Evolutionary conservation across 164 flowering plant genomes (phyloP), one percentile per base, ranked within the genome.

Genomic region (Magnolia officinalis): DNA sequence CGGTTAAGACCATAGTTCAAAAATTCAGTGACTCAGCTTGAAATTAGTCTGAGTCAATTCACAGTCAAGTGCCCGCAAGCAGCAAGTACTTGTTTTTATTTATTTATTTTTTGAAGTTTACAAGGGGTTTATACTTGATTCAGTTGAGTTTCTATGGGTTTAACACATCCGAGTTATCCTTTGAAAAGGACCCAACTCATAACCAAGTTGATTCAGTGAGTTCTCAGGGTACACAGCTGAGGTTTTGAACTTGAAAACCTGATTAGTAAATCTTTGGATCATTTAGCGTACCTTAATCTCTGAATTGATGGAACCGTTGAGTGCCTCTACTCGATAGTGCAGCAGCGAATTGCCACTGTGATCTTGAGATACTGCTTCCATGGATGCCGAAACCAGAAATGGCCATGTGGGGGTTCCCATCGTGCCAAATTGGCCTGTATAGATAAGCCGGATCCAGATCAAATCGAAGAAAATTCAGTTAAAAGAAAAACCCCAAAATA

Each of bases 381-480:
- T 72, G 97, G 97, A 80, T 95, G 95, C 2, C 80, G 82, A 50
- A 90, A 86, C 67, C 74, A 21, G 69, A 95, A 95, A 0, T 78
- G 77, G 2, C 98, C 97, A 78, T 90, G 97, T 19, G 84, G 76
- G 0, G 95, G 95, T 68, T 95, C 97, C 97, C 96, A 92, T 81
- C 87, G 81, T 11, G 97, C 97, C 78, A 89, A 85, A 81, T 90
- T 95, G 9, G 91, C 94, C 97, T 92, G 85, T 67, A 81, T 55
- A 23, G 18, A 29, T 8, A 37, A 37, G 45, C 13, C 9, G 10
- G 18, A 45, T 23, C 13, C 16, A 37, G 6, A 37, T 37, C 45
- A 37, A 37, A 37, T 37, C 45, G 6, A 37, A 37, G 45, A 37
- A 37, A 37, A 37, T 3, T 21, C n/a, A 16, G 63, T 72, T 2